Conservation (phyloP, 2,329 filamentous ascomycete genomes). For the Phialemonium atrogriseum region DNA sequence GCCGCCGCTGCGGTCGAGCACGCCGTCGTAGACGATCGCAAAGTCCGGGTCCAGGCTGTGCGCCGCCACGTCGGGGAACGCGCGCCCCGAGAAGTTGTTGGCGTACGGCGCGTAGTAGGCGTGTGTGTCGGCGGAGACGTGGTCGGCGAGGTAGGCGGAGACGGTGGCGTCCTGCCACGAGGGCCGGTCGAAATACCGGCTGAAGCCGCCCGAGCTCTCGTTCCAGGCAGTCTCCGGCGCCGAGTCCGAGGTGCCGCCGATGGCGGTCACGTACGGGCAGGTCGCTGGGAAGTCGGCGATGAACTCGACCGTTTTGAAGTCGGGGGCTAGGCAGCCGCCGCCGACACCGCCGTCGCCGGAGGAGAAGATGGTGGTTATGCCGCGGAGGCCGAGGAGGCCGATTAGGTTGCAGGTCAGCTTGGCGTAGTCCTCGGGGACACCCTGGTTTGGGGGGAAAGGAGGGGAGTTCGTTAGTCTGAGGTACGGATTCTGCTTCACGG, state of each 20-base stretch:
- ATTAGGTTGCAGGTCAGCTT: conserved; percentile 46
- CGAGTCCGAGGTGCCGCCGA: conserved; percentile 46
- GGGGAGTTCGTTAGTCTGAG: too few species aligned
- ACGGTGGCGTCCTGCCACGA: conserved; percentile 36
- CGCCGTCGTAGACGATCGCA: conserved; percentile 23
- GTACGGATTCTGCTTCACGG: background rate
- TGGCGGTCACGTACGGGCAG: conserved; percentile 54
- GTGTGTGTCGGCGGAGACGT: conserved; percentile 24
- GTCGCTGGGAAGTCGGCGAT: conserved; percentile 27
- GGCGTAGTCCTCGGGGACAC: conserved; percentile 50
- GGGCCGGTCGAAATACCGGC: conserved; percentile 34
- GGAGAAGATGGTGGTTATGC: conserved; percentile 57
- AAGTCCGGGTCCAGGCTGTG: conserved; percentile 16
- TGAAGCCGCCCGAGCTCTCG: conserved; percentile 46
- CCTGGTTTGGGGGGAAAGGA: too few species aligned
- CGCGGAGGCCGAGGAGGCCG: conserved; percentile 55
- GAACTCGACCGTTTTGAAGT: conserved; percentile 26
- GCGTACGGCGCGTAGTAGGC: conserved; percentile 40
- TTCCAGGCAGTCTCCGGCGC: conserved; percentile 42
- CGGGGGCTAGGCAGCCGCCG: conserved; percentile 14
- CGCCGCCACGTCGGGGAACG: conserved; percentile 19
- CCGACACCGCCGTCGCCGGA: conserved; percentile 46
- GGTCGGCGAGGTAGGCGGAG: conserved; percentile 29
- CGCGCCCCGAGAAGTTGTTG: conserved; percentile 21
- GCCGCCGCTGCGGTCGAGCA: conserved; percentile 19